These are phyloP conservation scores for Grifola frondosa DNA, from an alignment of 1,284 basidiomycete species.

Conservation along the genomic window DNA sequence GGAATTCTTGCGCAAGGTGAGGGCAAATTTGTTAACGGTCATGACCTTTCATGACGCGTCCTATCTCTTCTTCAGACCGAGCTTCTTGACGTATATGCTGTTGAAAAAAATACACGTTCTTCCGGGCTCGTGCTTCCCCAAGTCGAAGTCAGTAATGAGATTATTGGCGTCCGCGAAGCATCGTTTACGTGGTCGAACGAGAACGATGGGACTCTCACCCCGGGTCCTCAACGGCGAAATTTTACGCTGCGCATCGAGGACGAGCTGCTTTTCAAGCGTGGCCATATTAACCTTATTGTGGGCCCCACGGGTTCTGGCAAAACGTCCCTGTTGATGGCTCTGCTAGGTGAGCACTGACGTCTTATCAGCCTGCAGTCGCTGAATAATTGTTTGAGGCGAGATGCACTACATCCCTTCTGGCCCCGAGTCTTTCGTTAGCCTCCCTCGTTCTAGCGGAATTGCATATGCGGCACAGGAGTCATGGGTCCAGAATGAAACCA, in stretches of 20 bases:
- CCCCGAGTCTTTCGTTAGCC: conserved; percentile 60
- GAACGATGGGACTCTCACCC: conserved; percentile 32
- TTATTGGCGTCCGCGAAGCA: conserved; percentile 41
- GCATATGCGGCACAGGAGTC: conserved; percentile 76
- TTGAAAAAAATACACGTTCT: conserved; percentile 25
- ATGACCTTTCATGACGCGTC: too few species aligned
- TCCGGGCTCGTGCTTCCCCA: conserved; percentile 20
- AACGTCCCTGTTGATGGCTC: conserved; percentile 53
- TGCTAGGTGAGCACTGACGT: conserved; percentile 38
- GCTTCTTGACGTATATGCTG: conserved; percentile 47
- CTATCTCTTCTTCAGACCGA: conserved; percentile 38
- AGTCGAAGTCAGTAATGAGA: conserved; percentile 24
- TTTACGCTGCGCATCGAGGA: conserved; percentile 52
- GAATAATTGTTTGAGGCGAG: conserved; percentile 37
- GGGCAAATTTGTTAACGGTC: too few species aligned
- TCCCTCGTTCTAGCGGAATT: conserved; percentile 64
- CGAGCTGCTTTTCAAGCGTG: conserved; percentile 57
- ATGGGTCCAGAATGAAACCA: conserved; percentile 50
- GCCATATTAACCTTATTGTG: conserved; percentile 60
- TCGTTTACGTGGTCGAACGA: conserved; percentile 41
- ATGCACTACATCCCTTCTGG: conserved; percentile 60
- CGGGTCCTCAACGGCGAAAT: conserved; percentile 32
- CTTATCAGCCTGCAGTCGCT: conserved; percentile 12
- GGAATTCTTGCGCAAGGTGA: conserved; percentile 44
- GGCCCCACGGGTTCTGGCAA: conserved; percentile 62